Conservation (phyloP, 371 early-diverging fungal genomes). For the Capillidium heterosporum region DNA sequence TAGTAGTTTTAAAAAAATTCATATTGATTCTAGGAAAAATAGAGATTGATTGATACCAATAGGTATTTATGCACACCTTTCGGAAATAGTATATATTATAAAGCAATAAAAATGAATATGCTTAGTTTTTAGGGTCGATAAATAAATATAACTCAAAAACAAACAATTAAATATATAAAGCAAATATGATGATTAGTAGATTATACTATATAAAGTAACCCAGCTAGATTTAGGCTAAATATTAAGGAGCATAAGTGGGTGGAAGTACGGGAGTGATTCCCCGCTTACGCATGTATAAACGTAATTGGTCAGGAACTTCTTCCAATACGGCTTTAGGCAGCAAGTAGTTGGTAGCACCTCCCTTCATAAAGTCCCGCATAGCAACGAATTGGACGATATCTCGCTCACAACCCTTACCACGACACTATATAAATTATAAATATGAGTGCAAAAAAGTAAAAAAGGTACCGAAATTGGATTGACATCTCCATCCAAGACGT, state of each 20-base stretch:
- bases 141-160: too few species aligned
- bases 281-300: neutral
- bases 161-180: too few species aligned
- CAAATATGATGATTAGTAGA: too few species aligned
- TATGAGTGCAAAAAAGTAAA: neutral
- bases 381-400: conserved; percentile 37
- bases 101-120: too few species aligned
- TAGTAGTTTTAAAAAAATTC: too few species aligned
- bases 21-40: too few species aligned
- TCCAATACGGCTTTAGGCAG: conserved; percentile 18
- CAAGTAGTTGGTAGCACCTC: conserved; percentile 8
- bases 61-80: too few species aligned
- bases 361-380: conserved; percentile 16
- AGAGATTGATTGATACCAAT: too few species aligned
- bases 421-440: conserved; percentile 6
- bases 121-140: too few species aligned
- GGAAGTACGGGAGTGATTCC: neutral
- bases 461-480: conserved; percentile 7
- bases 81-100: too few species aligned
- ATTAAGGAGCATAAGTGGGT: neutral
- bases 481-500: conserved; percentile 24
- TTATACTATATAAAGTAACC: too few species aligned
- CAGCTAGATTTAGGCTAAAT: too few species aligned
- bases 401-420: conserved; percentile 12
- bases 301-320: conserved; percentile 19